These are phyloP conservation scores for Cryptosporidium ryanae DNA, from an alignment of 169 alveolate species.

Conservation along the genomic window DNA sequence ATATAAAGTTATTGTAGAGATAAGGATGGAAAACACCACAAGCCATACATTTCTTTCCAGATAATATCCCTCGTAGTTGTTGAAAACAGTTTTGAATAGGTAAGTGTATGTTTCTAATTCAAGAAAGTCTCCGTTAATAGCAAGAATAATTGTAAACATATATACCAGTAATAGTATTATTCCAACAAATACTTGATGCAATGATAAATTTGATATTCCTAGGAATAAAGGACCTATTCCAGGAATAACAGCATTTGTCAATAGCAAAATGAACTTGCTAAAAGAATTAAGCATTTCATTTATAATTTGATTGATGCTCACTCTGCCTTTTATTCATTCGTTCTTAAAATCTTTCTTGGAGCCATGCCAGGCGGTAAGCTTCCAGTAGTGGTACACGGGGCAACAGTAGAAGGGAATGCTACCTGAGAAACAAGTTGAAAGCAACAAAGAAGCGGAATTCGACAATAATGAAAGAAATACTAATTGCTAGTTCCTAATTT, in stretches of 20 bases:
- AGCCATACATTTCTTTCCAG: conserved; percentile 21
- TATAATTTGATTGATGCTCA: too few relatives aligned
- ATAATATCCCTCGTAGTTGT: neutral
- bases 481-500: too few relatives aligned
- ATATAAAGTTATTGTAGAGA: conserved; percentile 6
- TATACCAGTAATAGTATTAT: neutral
- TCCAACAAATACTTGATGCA: conserved; percentile 18
- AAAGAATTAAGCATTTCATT: too few relatives aligned
- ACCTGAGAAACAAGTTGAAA: too few relatives aligned
- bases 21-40: conserved; percentile 2
- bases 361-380: too few relatives aligned
- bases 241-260: conserved; percentile 33
- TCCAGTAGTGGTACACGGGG: too few relatives aligned
- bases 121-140: conserved; percentile 46
- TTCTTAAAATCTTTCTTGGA: too few relatives aligned
- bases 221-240: conserved; percentile 48
- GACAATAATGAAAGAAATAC: too few relatives aligned
- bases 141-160: conserved; percentile 22
- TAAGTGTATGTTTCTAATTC: conserved; percentile 19
- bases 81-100: conserved; percentile 2
- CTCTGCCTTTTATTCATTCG: too few relatives aligned
- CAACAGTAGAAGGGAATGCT: too few relatives aligned
- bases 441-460: too few relatives aligned
- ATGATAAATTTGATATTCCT: conserved; percentile 36
- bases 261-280: neutral